Evolutionary conservation across 345 rosid species (phyloP), one percentile per base, ranked within the genome.

Genomic region (Rhizophora apiculata): DNA sequence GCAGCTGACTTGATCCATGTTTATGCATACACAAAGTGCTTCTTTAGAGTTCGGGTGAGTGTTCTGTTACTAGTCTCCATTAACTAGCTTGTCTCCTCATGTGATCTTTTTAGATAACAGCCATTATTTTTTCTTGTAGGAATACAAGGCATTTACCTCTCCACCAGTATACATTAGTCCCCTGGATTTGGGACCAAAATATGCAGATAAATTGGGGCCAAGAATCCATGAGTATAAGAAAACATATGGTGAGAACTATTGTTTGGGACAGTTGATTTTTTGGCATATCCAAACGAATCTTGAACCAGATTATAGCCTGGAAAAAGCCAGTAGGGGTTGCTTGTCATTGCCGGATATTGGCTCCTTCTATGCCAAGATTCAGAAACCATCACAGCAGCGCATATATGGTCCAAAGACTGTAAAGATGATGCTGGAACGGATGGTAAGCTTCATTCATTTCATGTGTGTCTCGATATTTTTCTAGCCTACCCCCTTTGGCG

Each of bases 1-100:
- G 98, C 99, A 54, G 99, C 99, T 73, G 99, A 96, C 85, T 85
- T 96, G 82, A 83, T 96, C 76, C 98, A 96, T 75, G 76, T 89
- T 63, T 92, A 92, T 74, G 99, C 99, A 34, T 86, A 90, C 74
- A 92, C 96, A 48, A 92, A 93, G 80, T 80, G 82, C 79, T 96
- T 89, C 76, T 84, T 87, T 70, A 87, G 82, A 85, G 79, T 96
- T 82, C 85, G 76, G 82, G 99, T 92, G 61, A 82, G 93, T 31
- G 56, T 73, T 51, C 59, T 11, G 31, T 3, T 5, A 8, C 24
- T 39, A 48, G 29, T 68, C 60, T 31, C 20, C 10, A 18, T 20
- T 10, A 49, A 49, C 57, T 39, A 15, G 26, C 32, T 6, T 2
- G 51, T 37, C 29, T 34, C 31, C 36, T 67, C 43, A n/a, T 71